phyloP scores from a whole-genome alignment of 257 asterid genomes.

The Solanum rostratum region DNA sequence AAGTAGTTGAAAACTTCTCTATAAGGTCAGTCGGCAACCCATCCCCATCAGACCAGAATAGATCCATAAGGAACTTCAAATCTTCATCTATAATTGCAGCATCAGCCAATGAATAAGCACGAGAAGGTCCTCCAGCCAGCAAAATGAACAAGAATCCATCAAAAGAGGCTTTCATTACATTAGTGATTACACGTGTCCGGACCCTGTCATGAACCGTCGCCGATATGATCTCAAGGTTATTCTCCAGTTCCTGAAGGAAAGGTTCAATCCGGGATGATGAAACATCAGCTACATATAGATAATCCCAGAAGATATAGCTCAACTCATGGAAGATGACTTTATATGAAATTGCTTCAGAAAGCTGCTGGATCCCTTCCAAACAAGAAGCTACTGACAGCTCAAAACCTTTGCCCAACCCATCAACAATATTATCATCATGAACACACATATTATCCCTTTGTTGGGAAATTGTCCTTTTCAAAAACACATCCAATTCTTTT shows the following conservation, averaged over 20 bases:
- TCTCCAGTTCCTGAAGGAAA: constrained; percentile 77
- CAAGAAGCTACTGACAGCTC: constrained; percentile 56
- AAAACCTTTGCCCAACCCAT: constrained; percentile 30
- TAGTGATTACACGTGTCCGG: constrained; percentile 74
- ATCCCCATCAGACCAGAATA: constrained; percentile 93
- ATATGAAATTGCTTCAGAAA: constrained; percentile 70
- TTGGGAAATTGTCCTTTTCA: constrained; percentile 45
- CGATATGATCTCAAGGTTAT: constrained; percentile 54
- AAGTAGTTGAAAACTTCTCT: constrained; percentile 34
- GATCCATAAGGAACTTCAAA: constrained; percentile 54
- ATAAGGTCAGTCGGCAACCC: constrained; percentile 82
- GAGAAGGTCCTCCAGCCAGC: constrained; percentile 77
- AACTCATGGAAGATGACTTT: constrained; percentile 63
- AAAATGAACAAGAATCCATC: constrained; percentile 74
- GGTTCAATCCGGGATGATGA: constrained; percentile 81
- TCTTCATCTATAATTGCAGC: constrained; percentile 53
- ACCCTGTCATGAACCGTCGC: constrained; percentile 70
- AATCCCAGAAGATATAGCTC: constrained; percentile 43
- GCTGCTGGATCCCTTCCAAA: constrained; percentile 64
- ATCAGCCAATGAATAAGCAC: constrained; percentile 48
- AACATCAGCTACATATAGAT: constrained; percentile 53
- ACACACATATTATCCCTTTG: constrained; percentile 39
- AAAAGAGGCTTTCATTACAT: constrained; percentile 76
- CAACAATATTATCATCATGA: constrained; percentile 23
- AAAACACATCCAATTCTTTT: constrained; percentile 60